Evolutionary conservation across 768 basidiomycete genomes (phyloP), one percentile per base, ranked within the genome.

Genomic region (Naganishia vishniacii): DNA sequence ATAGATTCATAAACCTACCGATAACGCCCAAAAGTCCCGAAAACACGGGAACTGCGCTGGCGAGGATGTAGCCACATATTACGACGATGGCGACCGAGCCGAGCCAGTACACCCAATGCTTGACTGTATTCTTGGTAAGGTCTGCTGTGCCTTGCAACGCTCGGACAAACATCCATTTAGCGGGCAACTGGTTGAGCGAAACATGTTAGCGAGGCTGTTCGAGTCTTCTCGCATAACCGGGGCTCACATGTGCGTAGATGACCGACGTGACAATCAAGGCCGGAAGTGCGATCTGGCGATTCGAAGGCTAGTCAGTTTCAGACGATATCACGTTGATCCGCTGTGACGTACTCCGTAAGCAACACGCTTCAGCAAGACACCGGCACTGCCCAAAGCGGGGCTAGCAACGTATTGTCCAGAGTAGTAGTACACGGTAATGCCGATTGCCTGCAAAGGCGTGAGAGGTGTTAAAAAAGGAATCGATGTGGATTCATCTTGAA

Each of bases 321-420:
- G 47, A 6, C n/a, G 23, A 4, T 3, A 48, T 4, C 20, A 28
- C n/a, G n/a, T 28, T 18, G 18, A 4, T 15, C n/a, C 18, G 47
- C 28, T 7, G 37, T 5, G 6, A 56, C 53, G 3, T 41, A 56
- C 53, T 28, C 70, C 72, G 65, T 73, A 73, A 18, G 67, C 63
- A 48, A 73, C 63, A 37, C 66, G 67, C 66, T 73, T 72, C 63
- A 73, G 65, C 45, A 72, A 48, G 16, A 51, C 56, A 44, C 72
- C 71, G 28, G 72, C 72, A 28, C 69, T 70, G 15, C 72, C 72
- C 41, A 62, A 41, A 8, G 72, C 70, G 2, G 70, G 70, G 23
- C 62, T 62, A 31, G 72, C 67, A 51, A 71, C 62, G 56, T 65
- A 70, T 13, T 56, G 63, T 65, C 49, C 48, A 13, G 31, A 18